These are phyloP conservation scores for Alternaria alternata DNA, from an alignment of 2,329 filamentous ascomycete species.

Conservation along the genomic window DNA sequence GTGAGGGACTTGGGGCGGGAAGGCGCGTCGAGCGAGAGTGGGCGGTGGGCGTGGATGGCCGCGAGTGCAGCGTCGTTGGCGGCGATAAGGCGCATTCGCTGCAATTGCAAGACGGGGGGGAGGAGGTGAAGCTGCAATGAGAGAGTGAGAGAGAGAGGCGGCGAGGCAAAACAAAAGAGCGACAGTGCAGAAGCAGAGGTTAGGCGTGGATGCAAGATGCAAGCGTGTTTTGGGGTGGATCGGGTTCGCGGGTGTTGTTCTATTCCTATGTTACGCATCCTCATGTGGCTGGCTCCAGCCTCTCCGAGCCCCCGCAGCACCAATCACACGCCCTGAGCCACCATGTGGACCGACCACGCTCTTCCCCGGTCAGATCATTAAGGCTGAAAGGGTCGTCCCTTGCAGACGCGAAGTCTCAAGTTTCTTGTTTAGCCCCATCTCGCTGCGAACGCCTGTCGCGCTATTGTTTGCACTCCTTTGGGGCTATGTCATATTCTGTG, in stretches of 20 bases:
- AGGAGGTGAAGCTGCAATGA: not conserved
- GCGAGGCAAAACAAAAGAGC: slow-evolving; percentile 27
- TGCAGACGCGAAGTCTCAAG: slow-evolving; percentile 18
- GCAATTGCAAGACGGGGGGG: slow-evolving; percentile 22
- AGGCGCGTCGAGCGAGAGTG: slow-evolving; percentile 12
- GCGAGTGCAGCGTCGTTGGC: slow-evolving; percentile 25
- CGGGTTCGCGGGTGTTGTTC: slow-evolving; percentile 12
- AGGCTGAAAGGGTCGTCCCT: slow-evolving; percentile 16
- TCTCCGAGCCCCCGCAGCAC: slow-evolving; percentile 12
- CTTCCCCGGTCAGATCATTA: slow-evolving; percentile 14
- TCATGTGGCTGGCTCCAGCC: slow-evolving; percentile 35
- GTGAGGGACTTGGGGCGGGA: slow-evolving; percentile 4
- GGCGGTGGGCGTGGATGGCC: slow-evolving; percentile 10
- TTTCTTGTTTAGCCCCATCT: slow-evolving; percentile 19
- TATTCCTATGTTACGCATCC: slow-evolving; percentile 21
- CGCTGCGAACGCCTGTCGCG: slow-evolving; percentile 23
- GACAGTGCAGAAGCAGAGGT: slow-evolving; percentile 22
- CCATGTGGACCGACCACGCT: slow-evolving; percentile 10
- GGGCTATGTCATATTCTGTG: slow-evolving; percentile 7
- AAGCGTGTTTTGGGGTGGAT: slow-evolving; percentile 14
- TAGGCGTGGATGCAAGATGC: slow-evolving; percentile 8
- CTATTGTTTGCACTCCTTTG: slow-evolving; percentile 2
- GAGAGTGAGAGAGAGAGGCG: not conserved
- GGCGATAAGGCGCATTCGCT: slow-evolving; percentile 30
- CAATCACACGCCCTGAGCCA: slow-evolving; percentile 10